Base-by-base conservation (phyloP, 305 asterid genomes). In the Fraxinus sp. region DNA sequence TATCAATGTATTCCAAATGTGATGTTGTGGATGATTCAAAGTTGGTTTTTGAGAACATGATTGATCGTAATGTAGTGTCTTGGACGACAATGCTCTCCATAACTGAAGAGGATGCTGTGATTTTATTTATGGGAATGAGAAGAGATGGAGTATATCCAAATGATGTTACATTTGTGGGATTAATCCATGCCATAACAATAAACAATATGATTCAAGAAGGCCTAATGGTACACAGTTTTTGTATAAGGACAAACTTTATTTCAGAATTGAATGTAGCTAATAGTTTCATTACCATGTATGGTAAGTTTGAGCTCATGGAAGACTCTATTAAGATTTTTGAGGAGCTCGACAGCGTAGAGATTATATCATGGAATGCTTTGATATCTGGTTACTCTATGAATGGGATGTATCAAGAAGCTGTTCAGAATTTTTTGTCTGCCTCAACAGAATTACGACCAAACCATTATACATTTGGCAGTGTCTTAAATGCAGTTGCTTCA, bases 51-150 rank as follows among this genome's bases (percentile, higher is more conserved):
- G 83, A 80, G 83, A 83, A 88, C 52, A 90, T 87, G 85, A 39
- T 14, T 24, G 90, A 86, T 49, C 90, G 85, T 5, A 86, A 92
- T 77, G 98, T 95, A 8, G 93, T 95, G 35, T 95, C 98, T 79
- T 95, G 97, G 95, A 95, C 98, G 28, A 95, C 98, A 64, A 91
- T 95, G 93, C 86, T 95, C 82, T 90, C 97, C 20, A 83, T 90
- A 39, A 77, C 84, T 32, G 93, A 92, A 68, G 93, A 87, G 55
- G 84, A 86, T 20, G 97, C 95, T 0, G 76, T 95, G 81, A 70
- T 26, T 77, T 52, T 90, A 64, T 93, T 92, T 76, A 91, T 79
- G 64, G 86, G 87, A 87, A 93, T 95, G 98, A 86, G 92, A 59
- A 83, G 87, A 82, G 86, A 85, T 30, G 92, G 64, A 9, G 81